phyloP scores from a whole-genome alignment of 306 rosid species.

The Cucumis cinereus region DNA sequence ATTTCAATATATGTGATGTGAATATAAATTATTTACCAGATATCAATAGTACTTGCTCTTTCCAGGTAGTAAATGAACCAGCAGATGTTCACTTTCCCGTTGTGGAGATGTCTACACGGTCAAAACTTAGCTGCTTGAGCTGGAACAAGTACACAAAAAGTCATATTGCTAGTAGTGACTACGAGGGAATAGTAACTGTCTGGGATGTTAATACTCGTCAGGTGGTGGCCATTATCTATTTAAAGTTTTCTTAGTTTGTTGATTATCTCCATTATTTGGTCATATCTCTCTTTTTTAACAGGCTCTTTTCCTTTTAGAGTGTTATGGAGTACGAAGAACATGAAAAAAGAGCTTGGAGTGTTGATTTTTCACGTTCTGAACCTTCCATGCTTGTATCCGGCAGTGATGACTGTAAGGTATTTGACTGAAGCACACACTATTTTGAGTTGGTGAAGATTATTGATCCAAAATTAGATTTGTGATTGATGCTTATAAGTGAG shows the following conservation, averaged over 20 bases:
- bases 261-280: background rate
- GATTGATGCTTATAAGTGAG: no score
- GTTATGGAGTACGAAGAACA: conserved; percentile 90
- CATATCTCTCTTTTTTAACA: conserved; percentile 5
- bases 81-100: conserved; percentile 67
- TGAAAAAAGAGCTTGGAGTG: conserved; percentile 96
- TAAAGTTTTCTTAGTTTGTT: conserved; percentile 3
- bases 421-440: conserved; percentile 38
- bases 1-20: background rate
- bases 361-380: conserved; percentile 80
- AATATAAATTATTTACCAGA: background rate
- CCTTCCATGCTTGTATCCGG: conserved; percentile 95
- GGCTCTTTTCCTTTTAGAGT: background rate
- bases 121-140: conserved; percentile 89
- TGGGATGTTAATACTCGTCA: conserved; percentile 90
- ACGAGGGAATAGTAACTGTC: conserved; percentile 75
- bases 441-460: conserved; percentile 86
- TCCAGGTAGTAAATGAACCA: conserved; percentile 54
- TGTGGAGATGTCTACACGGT: conserved; percentile 79
- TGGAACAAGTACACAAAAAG: conserved; percentile 76
- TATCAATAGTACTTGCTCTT: background rate
- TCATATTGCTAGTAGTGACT: conserved; percentile 91
- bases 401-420: conserved; percentile 93
- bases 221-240: conserved; percentile 26
- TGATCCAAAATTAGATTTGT: conserved; percentile 14